phyloP scores from a whole-genome alignment of 768 basidiomycete genomes.

The Rhizopogon vulgaris region DNA sequence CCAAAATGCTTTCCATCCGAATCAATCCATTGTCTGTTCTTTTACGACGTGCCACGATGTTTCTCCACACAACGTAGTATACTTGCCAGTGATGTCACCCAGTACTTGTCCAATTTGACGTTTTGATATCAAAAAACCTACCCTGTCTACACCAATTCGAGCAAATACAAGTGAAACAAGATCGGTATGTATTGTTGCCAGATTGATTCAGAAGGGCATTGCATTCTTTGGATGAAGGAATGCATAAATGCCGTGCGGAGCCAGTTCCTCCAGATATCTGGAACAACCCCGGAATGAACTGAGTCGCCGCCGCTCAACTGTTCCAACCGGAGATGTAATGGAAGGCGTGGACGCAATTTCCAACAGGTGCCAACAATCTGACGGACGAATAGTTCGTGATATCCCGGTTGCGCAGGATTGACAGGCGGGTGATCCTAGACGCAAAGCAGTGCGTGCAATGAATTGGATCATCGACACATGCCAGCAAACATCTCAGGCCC shows the following conservation, averaged over 20 bases:
- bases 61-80: conserved; percentile 14
- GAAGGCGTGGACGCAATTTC: too few species aligned
- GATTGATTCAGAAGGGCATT: background rate
- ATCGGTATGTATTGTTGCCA: background rate
- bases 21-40: conserved; percentile 14
- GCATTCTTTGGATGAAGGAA: background rate
- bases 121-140: background rate
- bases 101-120: conserved; percentile 9
- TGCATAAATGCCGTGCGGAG: background rate
- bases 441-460: background rate
- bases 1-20: conserved; percentile 27
- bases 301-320: background rate
- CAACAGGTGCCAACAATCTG: background rate
- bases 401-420: background rate
- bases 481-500: conserved; percentile 59
- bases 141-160: background rate
- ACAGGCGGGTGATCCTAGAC: background rate
- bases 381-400: background rate
- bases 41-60: conserved; percentile 25
- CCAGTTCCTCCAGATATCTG: background rate
- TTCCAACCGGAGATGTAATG: background rate
- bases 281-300: background rate
- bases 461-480: conserved; percentile 50
- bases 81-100: background rate
- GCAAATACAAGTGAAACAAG: background rate